These are phyloP conservation scores for Elongisporangium prolatum DNA, from an alignment of 352 stramenopile species.

Conservation along the genomic window DNA sequence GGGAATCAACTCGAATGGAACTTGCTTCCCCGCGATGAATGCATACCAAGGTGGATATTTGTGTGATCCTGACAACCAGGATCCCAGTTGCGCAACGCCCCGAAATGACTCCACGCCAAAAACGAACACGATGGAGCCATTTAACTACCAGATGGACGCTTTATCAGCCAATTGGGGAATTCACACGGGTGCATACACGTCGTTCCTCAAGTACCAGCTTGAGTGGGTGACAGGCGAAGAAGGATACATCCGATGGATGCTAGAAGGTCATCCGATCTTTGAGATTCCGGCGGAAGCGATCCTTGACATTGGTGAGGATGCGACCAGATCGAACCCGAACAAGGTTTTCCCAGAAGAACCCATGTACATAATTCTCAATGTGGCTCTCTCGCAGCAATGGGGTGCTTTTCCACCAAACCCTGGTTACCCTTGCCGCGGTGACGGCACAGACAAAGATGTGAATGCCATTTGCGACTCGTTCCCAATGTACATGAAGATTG, in stretches of 20 bases:
- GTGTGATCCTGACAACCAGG: constrained; percentile 40
- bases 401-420: constrained; percentile 29
- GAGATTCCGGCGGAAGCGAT: constrained; percentile 60
- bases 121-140: constrained; percentile 43
- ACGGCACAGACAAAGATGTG: constrained; percentile 11
- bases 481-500: constrained; percentile 65
- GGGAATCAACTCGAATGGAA: constrained; percentile 57
- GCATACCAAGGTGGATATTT: constrained; percentile 39
- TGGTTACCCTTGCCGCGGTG: constrained; percentile 16
- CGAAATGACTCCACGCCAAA: constrained; percentile 24
- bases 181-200: constrained; percentile 61
- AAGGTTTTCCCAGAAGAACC: constrained; percentile 41
- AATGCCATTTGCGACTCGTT: constrained; percentile 44
- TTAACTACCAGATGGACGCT: constrained; percentile 48
- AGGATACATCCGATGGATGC: constrained; percentile 40
- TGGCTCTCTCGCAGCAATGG: constrained; percentile 37
- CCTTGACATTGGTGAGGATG: constrained; percentile 24
- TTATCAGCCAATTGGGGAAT: constrained; percentile 80
- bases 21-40: constrained; percentile 41
- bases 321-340: constrained; percentile 36
- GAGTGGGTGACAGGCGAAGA: constrained; percentile 38
- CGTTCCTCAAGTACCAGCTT: constrained; percentile 41
- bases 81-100: constrained; percentile 35
- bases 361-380: constrained; percentile 55
- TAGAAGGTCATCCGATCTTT: constrained; percentile 77